These are phyloP conservation scores for Acarospora socialis DNA, from an alignment of 2,329 filamentous ascomycete genomes.

Conservation along the genomic window DNA sequence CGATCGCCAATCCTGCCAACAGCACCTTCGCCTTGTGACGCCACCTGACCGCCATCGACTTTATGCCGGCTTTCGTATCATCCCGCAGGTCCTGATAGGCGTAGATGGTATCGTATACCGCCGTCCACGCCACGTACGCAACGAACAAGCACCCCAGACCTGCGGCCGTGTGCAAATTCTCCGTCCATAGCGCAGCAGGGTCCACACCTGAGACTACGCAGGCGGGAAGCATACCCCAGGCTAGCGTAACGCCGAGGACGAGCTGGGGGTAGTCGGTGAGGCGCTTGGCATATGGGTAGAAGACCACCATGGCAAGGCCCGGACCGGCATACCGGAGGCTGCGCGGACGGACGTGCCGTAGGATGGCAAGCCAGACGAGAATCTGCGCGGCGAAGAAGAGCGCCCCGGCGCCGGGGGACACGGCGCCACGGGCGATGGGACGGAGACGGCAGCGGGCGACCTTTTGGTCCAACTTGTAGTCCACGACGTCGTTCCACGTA, in stretches of 20 bases:
- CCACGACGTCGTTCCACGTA: conserved; percentile 43
- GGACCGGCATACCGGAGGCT: conserved; percentile 31
- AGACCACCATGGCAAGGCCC: conserved; percentile 29
- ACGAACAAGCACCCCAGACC: conserved; percentile 33
- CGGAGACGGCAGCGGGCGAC: conserved; percentile 37
- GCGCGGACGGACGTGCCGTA: conserved; percentile 28
- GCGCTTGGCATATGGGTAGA: conserved; percentile 39
- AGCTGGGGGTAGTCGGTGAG: conserved; percentile 40
- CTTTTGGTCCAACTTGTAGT: conserved; percentile 39
- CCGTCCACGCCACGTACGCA: conserved; percentile 34
- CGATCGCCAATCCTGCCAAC: conserved; percentile 26
- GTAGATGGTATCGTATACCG: conserved; percentile 38
- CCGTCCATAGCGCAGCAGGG: conserved; percentile 28
- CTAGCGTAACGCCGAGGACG: conserved; percentile 37
- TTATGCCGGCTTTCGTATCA: conserved; percentile 35
- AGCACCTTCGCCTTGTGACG: conserved; percentile 32
- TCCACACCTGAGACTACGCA: too few relatives aligned
- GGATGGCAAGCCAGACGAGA: conserved; percentile 26
- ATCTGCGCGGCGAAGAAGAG: conserved; percentile 32
- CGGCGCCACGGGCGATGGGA: conserved; percentile 37
- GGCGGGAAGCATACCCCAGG: conserved; percentile 36
- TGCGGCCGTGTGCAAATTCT: conserved; percentile 24
- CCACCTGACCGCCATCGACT: conserved; percentile 36
- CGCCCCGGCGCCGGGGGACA: conserved; percentile 30
- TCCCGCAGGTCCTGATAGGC: conserved; percentile 39